Evolutionary conservation across 495 filamentous ascomycete genomes (phyloP).

Genomic region (Annulohypoxylon maeteangense): DNA sequence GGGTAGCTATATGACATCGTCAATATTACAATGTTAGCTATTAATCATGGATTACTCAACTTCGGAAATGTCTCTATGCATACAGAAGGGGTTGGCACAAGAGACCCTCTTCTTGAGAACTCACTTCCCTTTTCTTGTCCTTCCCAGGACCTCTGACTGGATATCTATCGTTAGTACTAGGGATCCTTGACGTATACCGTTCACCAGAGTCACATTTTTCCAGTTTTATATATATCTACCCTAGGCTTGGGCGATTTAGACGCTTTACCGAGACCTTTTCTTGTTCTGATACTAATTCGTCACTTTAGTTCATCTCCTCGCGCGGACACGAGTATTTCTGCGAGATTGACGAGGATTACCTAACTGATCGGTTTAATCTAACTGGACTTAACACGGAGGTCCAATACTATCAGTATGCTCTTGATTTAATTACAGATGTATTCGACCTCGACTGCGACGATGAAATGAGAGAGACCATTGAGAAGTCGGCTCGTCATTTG

Average conservation of each 20-base stretch:
- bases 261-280: background rate
- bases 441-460: conserved; percentile 99
- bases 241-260: background rate
- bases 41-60: background rate
- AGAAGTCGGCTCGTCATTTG: conserved; percentile 95
- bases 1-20: background rate
- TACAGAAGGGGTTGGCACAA: background rate
- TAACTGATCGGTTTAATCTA: conserved; percentile 98
- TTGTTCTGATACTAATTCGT: conserved; percentile 33
- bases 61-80: background rate
- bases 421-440: conserved; percentile 99
- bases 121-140: background rate
- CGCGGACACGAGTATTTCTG: conserved; percentile 99
- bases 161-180: conserved; percentile 4
- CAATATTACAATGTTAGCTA: background rate
- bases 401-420: conserved; percentile 97
- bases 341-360: conserved; percentile 98
- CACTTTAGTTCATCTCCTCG: conserved; percentile 90
- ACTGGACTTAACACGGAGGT: conserved; percentile 98
- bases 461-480: conserved; percentile 96
- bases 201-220: background rate
- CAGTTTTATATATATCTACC: background rate
- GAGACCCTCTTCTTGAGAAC: background rate
- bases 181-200: background rate
- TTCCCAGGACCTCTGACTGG: background rate